phyloP scores from a whole-genome alignment of 2,329 filamentous ascomycete species.

The Diaporthe longicolla region DNA sequence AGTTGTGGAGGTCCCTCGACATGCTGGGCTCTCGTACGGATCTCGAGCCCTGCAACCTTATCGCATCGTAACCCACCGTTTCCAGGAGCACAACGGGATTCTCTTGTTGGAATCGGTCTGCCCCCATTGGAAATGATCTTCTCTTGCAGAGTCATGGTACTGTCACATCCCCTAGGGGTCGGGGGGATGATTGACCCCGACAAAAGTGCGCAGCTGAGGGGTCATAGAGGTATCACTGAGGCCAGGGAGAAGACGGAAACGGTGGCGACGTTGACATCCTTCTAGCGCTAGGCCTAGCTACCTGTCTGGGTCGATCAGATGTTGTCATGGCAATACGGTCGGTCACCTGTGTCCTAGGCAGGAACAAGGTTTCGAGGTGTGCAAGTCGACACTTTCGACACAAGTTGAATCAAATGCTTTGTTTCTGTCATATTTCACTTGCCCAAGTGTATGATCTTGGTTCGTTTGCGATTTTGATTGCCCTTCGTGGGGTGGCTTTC shows the following conservation, averaged over 20 bases:
- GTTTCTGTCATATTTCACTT: conserved; percentile 6
- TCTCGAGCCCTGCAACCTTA: conserved; percentile 22
- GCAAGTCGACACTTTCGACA: not conserved
- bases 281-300: not conserved
- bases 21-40: conserved; percentile 14
- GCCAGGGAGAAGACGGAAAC: not conserved
- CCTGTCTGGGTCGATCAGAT: not conserved
- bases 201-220: conserved; percentile 8
- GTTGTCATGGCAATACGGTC: not conserved
- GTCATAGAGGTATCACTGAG: not conserved
- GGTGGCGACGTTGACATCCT: not conserved
- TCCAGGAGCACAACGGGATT: not conserved
- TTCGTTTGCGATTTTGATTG: not conserved
- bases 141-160: conserved; percentile 11
- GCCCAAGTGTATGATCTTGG: conserved; percentile 2
- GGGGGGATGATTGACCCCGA: not conserved
- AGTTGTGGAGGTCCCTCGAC: conserved; percentile 4
- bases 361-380: not conserved
- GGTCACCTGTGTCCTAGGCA: not conserved
- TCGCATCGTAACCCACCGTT: conserved; percentile 2
- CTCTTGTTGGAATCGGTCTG: not conserved
- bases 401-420: not conserved
- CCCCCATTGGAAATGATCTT: conserved; percentile 22
- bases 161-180: not conserved
- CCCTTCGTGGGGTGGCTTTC: not conserved